Evolutionary conservation across 75 land plant genomes (phyloP), one percentile per base, ranked within the genome.

Genomic region (Pinus tabuliformis): DNA sequence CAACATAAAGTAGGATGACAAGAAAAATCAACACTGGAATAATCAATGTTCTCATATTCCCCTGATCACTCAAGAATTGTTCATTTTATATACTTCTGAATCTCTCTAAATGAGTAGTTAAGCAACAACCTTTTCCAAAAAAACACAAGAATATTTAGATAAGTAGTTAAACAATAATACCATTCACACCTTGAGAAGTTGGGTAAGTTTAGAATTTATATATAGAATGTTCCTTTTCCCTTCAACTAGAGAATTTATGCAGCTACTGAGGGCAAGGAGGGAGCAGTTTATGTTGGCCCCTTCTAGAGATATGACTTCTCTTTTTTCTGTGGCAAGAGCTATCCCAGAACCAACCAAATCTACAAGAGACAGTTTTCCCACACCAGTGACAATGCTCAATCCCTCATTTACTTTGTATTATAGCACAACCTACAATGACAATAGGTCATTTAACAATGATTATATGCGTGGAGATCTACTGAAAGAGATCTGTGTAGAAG

Each of bases 301-400:
- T 72, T 82, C 81, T 45, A 73, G 16, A 54, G 81, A 79, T 56
- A 81, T 82, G 24, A 79, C 18, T 6, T 59, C 60, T 33, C 76
- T 57, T 49, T 82, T 72, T 63, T 82, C 81, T 20, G 81, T 82
- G 14, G 83, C 81, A 20, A 42, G 20, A 54, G 82, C 81, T 80
- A 81, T 72, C 81, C 78, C 81, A 39, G 83, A 82, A n/a, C 83
- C 81, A 57, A 81, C 83, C 28, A 82, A 28, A 58, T 82, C 83
- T 21, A 82, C 64, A 49, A 82, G 74, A 58, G 82, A 81, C 24
- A 81, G 62, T 59, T 81, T 81, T n/a, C 82, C 74, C 11, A 26
- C 54, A 7, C 80, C 62, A 77, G 57, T 78, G 5, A 77, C 26
- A 70, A 33, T 58, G 17, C 21, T 33, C 17, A 76, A 26, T 3